A percentile compares a stretch with the other conserved stretches of the same genome.
phyloP scores from a whole-genome alignment of 176 grass and related monocot genomes.

The Chloris gayana region DNA sequence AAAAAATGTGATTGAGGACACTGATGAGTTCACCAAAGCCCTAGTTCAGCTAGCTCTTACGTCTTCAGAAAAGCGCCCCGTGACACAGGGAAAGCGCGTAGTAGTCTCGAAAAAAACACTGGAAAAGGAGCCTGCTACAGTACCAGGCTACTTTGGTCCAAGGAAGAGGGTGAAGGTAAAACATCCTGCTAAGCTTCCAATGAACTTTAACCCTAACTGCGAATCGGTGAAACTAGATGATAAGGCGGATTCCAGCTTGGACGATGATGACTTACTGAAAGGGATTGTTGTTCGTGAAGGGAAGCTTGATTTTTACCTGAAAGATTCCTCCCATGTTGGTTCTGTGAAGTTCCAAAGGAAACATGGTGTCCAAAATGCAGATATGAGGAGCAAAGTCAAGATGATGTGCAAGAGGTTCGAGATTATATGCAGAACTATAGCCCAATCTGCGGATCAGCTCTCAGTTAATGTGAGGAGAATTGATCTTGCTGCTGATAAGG shows the following conservation, averaged over 20 bases:
- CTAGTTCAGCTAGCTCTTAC: conserved; percentile 21
- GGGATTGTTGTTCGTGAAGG: conserved; percentile 37
- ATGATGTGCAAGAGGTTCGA: conserved; percentile 53
- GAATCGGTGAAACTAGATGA: conserved; percentile 33
- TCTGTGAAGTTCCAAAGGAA: conserved; percentile 14
- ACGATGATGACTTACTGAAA: conserved; percentile 36
- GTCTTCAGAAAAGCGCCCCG: conserved; percentile 1
- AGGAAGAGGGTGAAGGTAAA: conserved; percentile 44
- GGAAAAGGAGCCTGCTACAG: neutral
- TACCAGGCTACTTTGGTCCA: conserved; percentile 3
- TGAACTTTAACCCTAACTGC: neutral
- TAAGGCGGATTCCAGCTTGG: conserved; percentile 28
- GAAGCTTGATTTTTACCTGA: conserved; percentile 40
- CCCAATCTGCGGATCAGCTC: conserved; percentile 46
- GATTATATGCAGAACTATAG: conserved; percentile 50
- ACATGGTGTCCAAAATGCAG: conserved; percentile 22
- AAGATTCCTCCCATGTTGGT: conserved; percentile 16
- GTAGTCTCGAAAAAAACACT: neutral
- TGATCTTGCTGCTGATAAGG: conserved; percentile 57
- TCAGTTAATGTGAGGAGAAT: conserved; percentile 39
- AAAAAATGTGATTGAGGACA: neutral
- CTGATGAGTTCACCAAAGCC: neutral
- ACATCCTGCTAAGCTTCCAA: neutral
- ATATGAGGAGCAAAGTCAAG: conserved; percentile 45
- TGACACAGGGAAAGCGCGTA: neutral